A percentile compares a stretch with the other conserved stretches of the same genome.
Evolutionary conservation across 805 yeast species (phyloP).

Genomic region (Sugiyamaella chiloensis): DNA sequence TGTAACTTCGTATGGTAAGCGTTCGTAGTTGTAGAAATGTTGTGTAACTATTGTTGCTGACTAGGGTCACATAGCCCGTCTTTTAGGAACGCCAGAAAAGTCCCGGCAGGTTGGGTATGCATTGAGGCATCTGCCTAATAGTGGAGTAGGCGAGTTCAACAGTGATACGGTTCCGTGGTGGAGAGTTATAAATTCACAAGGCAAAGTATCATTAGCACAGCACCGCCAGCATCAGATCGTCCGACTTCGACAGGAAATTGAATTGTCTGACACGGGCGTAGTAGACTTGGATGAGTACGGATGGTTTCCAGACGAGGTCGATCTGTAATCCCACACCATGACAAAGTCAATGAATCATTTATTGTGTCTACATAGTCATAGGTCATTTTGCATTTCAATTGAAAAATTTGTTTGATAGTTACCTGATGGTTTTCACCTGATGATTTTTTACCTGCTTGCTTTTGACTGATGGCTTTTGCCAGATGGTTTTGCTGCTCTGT

Average conservation of each 20-base stretch:
- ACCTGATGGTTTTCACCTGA: too few species aligned
- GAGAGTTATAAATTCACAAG: constrained; percentile 67
- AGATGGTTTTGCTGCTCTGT: too few species aligned
- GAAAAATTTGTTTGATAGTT: too few species aligned
- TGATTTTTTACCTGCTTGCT: too few species aligned
- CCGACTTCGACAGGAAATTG: constrained; percentile 43
- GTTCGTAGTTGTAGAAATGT: neutral
- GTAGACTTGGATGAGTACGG: constrained; percentile 51
- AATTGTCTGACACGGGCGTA: constrained; percentile 31
- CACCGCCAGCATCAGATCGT: constrained; percentile 45
- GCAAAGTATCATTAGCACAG: constrained; percentile 52
- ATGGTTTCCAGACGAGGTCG: constrained; percentile 57
- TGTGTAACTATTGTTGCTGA: neutral
- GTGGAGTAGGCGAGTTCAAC: constrained; percentile 27
- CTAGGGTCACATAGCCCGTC: constrained; percentile 61
- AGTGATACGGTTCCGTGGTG: constrained; percentile 67
- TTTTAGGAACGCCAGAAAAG: constrained; percentile 59
- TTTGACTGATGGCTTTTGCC: too few species aligned
- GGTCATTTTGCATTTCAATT: too few species aligned
- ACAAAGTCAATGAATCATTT: too few species aligned
- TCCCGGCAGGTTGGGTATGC: constrained; percentile 75
- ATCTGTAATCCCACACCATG: too few species aligned
- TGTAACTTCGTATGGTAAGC: constrained; percentile 65
- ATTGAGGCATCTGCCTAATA: constrained; percentile 49
- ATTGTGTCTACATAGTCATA: too few species aligned